A percentile compares a stretch with the other conserved stretches of the same genome.
These are phyloP conservation scores for Mortierella sp. DNA, from an alignment of 371 early-diverging fungal genomes.

Conservation along the genomic window DNA sequence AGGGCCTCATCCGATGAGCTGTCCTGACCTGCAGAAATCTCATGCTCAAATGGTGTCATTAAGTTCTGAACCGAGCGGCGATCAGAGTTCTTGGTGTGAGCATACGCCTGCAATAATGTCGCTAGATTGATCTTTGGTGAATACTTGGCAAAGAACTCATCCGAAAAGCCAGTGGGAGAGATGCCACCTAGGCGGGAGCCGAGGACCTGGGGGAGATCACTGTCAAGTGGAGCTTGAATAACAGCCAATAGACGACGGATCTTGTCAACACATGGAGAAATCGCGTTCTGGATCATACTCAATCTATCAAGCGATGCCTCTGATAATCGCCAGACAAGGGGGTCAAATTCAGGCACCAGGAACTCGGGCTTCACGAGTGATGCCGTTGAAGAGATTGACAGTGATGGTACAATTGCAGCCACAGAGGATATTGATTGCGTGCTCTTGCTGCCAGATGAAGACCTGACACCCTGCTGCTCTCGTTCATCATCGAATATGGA, in stretches of 20 bases:
- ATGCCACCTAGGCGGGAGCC: constrained; percentile 12
- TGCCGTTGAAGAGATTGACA: constrained; percentile 15
- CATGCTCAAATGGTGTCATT: constrained; percentile 47
- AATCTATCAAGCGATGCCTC: constrained; percentile 30
- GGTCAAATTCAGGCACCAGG: constrained; percentile 23
- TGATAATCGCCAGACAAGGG: constrained; percentile 29
- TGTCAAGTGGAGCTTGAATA: constrained; percentile 13
- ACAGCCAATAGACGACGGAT: constrained; percentile 38
- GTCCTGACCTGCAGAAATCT: constrained; percentile 7
- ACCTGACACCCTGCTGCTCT: constrained; percentile 15
- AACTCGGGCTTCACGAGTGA: constrained; percentile 17
- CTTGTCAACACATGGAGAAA: constrained; percentile 41
- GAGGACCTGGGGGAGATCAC: constrained; percentile 14
- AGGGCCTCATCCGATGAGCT: constrained; percentile 27
- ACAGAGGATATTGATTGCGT: background rate
- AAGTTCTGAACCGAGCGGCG: constrained; percentile 46
- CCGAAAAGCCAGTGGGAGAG: constrained; percentile 10
- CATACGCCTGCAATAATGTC: constrained; percentile 53
- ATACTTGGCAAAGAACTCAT: constrained; percentile 45
- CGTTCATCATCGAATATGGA: constrained; percentile 1
- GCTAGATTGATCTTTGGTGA: constrained; percentile 48
- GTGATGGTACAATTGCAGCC: constrained; percentile 9
- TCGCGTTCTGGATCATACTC: constrained; percentile 33
- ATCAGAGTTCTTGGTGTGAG: constrained; percentile 55
- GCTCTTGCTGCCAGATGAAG: background rate